phyloP scores from a whole-genome alignment of 306 rosid genomes.

The Aeschynomene evenia region DNA sequence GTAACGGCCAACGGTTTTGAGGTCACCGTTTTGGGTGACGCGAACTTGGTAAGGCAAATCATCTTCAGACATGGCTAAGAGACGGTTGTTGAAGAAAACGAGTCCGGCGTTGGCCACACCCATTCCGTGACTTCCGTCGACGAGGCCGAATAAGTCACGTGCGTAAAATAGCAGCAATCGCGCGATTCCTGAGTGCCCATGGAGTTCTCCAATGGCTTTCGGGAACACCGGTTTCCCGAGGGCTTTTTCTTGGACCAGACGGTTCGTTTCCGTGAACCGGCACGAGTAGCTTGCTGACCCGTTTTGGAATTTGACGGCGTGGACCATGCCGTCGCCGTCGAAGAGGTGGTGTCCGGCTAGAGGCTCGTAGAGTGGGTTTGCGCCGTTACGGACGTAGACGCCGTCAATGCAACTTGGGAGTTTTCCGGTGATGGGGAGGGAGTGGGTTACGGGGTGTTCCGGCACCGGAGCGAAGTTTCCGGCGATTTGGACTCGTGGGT shows the following conservation, averaged over 20 bases:
- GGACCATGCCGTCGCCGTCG: slow-evolving; percentile 99
- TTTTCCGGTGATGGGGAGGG: slow-evolving; percentile 53
- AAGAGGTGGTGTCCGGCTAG: slow-evolving; percentile 90
- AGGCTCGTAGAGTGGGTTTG: slow-evolving; percentile 84
- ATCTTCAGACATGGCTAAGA: slow-evolving; percentile 73
- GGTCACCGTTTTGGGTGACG: slow-evolving; percentile 61
- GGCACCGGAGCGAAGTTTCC: slow-evolving; percentile 94
- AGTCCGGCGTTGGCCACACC: slow-evolving; percentile 98
- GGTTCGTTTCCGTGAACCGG: slow-evolving; percentile 80
- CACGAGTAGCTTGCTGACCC: slow-evolving; percentile 68
- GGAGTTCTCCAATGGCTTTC: slow-evolving; percentile 94
- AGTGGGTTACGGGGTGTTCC: slow-evolving; percentile 49
- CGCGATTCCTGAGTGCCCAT: slow-evolving; percentile 94
- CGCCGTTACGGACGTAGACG: slow-evolving; percentile 86
- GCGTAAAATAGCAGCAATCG: slow-evolving; percentile 75
- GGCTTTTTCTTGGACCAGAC: slow-evolving; percentile 63
- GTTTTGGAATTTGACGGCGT: slow-evolving; percentile 59
- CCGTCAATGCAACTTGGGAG: slow-evolving; percentile 80
- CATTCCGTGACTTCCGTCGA: slow-evolving; percentile 68
- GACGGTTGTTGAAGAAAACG: slow-evolving; percentile 65
- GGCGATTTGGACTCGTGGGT: slow-evolving; percentile 85
- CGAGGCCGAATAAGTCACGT: slow-evolving; percentile 58
- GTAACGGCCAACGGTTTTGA: slow-evolving; percentile 72
- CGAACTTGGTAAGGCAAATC: slow-evolving; percentile 79
- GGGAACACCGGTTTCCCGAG: slow-evolving; percentile 83